phyloP scores from a whole-genome alignment of 1,284 basidiomycete genomes.

The Heterobasidion parviporum region DNA sequence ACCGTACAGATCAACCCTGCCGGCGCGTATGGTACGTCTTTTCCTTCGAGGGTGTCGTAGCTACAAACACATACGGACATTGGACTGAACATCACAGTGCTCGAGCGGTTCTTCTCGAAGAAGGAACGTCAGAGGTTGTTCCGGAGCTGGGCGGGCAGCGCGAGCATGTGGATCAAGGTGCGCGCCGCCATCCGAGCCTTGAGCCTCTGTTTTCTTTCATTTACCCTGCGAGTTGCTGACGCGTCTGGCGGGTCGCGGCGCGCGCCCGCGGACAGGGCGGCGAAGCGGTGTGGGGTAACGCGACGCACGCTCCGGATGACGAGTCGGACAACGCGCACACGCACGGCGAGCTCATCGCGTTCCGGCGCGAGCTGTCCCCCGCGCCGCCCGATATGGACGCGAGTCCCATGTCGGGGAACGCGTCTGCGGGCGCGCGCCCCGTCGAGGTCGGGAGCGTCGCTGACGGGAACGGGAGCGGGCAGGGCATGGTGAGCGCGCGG shows the following conservation, averaged over 20 bases:
- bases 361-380: slow-evolving; percentile 37
- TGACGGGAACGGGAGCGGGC: slow-evolving; percentile 4
- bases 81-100: slow-evolving; percentile 32
- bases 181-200: slow-evolving; percentile 1
- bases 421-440: background rate
- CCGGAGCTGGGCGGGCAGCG: slow-evolving; percentile 92
- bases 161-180: slow-evolving; percentile 90
- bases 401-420: slow-evolving; percentile 3
- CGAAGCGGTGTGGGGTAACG: slow-evolving; percentile 84
- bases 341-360: slow-evolving; percentile 80
- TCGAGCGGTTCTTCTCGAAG: slow-evolving; percentile 85
- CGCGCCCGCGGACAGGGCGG: slow-evolving; percentile 54
- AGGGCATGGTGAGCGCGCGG: slow-evolving; percentile 14
- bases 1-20: slow-evolving; percentile 90
- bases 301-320: slow-evolving; percentile 73
- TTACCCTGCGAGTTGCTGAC: too few relatives aligned
- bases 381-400: slow-evolving; percentile 20
- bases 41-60: background rate
- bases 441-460: background rate
- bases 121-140: slow-evolving; percentile 89
- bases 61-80: background rate
- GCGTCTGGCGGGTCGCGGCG: too few relatives aligned
- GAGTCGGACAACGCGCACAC: slow-evolving; percentile 49
- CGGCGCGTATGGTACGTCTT: slow-evolving; percentile 61
- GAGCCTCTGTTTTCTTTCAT: background rate